Evolutionary conservation across 2,329 filamentous ascomycete species (phyloP).

Genomic region (Acrocalymma vagum): DNA sequence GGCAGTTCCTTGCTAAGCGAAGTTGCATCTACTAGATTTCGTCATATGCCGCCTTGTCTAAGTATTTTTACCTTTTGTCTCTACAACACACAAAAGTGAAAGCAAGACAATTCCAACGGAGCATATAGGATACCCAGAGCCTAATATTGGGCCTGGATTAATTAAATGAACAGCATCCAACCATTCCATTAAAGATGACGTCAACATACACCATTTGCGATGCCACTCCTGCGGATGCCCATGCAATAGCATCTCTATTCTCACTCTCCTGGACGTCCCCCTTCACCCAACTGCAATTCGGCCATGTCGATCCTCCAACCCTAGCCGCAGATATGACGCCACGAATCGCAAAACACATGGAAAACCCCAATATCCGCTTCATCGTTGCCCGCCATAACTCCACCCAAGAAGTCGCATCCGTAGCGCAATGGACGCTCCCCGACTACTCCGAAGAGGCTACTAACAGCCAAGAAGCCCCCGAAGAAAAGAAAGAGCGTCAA

Average conservation of each 20-base stretch:
- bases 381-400: conserved; percentile 20
- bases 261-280: conserved; percentile 34
- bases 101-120: no score
- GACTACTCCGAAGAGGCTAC: not conserved
- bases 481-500: conserved; percentile 29
- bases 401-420: conserved; percentile 22
- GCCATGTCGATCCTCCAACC: conserved; percentile 21
- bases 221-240: conserved; percentile 19
- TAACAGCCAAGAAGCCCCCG: conserved; percentile 14
- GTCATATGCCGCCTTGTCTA: no score
- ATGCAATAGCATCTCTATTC: conserved; percentile 33
- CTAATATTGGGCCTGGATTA: no score
- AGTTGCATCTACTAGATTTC: no score
- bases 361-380: conserved; percentile 10
- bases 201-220: conserved; percentile 15
- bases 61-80: no score
- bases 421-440: conserved; percentile 36
- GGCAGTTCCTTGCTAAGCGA: no score
- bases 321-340: conserved; percentile 29
- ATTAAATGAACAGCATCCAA: no score
- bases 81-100: no score
- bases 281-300: conserved; percentile 36
- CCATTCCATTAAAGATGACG: conserved; percentile 3
- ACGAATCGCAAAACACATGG: conserved; percentile 29
- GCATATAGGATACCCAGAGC: no score